phyloP scores from a whole-genome alignment of 2,329 filamentous ascomycete genomes.

The Ophiostoma triangulosporum region DNA sequence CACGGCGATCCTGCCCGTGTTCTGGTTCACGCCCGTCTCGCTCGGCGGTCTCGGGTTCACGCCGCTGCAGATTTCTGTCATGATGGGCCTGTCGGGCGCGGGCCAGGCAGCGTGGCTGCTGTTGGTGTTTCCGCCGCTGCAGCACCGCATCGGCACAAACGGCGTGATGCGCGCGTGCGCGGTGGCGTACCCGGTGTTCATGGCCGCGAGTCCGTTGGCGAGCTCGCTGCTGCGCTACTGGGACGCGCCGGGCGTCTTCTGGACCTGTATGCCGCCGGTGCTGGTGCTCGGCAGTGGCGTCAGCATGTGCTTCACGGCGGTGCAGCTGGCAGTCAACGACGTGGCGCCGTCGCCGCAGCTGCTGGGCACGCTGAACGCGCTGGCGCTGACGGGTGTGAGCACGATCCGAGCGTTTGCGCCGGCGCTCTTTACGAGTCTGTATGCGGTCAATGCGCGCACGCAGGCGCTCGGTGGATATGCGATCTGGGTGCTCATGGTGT shows the following conservation, averaged over 20 bases:
- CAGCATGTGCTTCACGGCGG: slow-evolving; percentile 55
- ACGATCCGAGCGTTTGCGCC: slow-evolving; percentile 53
- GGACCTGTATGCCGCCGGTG: slow-evolving; percentile 32
- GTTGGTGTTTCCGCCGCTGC: slow-evolving; percentile 53
- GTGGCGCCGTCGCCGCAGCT: slow-evolving; percentile 50
- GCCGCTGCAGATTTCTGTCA: slow-evolving; percentile 48
- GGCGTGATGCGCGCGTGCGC: slow-evolving; percentile 47
- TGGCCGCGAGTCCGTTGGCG: slow-evolving; percentile 37
- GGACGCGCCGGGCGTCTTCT: slow-evolving; percentile 36
- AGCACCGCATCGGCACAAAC: slow-evolving; percentile 52
- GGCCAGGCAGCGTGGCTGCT: slow-evolving; percentile 61
- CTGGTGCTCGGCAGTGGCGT: slow-evolving; percentile 48
- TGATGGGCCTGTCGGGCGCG: slow-evolving; percentile 50
- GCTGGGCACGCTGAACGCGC: slow-evolving; percentile 58
- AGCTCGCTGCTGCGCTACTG: slow-evolving; percentile 39
- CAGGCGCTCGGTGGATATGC: slow-evolving; percentile 51
- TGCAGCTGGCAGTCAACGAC: slow-evolving; percentile 64
- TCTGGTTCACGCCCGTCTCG: slow-evolving; percentile 47
- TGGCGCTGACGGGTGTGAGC: slow-evolving; percentile 48
- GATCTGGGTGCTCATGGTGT: slow-evolving; percentile 47
- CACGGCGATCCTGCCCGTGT: slow-evolving; percentile 56
- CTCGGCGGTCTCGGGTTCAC: slow-evolving; percentile 55
- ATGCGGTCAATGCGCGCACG: slow-evolving; percentile 49
- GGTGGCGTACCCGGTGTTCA: slow-evolving; percentile 49
- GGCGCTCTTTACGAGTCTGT: slow-evolving; percentile 51